Conservation (phyloP, 352 stramenopile species). For the Globisporangium parvum region DNA sequence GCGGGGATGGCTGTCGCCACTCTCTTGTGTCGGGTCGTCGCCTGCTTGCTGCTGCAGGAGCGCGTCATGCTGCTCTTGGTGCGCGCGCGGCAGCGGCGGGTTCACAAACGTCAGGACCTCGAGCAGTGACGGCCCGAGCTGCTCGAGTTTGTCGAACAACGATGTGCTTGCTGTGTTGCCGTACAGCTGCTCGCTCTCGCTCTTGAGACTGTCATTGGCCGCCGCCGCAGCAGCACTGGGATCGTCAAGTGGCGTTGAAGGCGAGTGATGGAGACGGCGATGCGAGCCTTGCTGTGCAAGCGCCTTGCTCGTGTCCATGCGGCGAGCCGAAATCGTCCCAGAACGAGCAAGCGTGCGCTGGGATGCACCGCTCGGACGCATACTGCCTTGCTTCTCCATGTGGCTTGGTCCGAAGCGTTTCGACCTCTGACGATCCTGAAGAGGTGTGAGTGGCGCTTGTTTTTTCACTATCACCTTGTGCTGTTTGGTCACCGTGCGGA, state of each 20-base stretch:
- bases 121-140: slow-evolving; percentile 41
- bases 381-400: slow-evolving; percentile 9
- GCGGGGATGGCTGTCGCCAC: not conserved
- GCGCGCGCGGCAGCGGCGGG: slow-evolving; percentile 24
- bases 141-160: slow-evolving; percentile 35
- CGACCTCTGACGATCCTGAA: too few relatives aligned
- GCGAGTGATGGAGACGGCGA: not conserved
- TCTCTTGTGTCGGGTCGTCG: slow-evolving; percentile 18
- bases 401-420: not conserved
- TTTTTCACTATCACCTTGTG: too few relatives aligned
- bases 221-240: not conserved
- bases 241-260: not conserved
- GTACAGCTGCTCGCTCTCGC: not conserved
- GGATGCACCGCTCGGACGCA: slow-evolving; percentile 1
- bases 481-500: too few relatives aligned
- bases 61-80: slow-evolving; percentile 11
- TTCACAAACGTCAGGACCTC: slow-evolving; percentile 40
- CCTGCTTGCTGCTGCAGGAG: slow-evolving; percentile 16
- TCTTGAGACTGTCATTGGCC: not conserved
- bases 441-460: too few relatives aligned
- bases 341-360: slow-evolving; percentile 2
- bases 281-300: slow-evolving; percentile 5
- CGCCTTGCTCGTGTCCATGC: slow-evolving; percentile 1
- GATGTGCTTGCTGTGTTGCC: not conserved
- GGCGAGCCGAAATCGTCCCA: not conserved